These are phyloP conservation scores for Penicillium sp. DNA, from an alignment of 2,329 filamentous ascomycete species.

Conservation along the genomic window DNA sequence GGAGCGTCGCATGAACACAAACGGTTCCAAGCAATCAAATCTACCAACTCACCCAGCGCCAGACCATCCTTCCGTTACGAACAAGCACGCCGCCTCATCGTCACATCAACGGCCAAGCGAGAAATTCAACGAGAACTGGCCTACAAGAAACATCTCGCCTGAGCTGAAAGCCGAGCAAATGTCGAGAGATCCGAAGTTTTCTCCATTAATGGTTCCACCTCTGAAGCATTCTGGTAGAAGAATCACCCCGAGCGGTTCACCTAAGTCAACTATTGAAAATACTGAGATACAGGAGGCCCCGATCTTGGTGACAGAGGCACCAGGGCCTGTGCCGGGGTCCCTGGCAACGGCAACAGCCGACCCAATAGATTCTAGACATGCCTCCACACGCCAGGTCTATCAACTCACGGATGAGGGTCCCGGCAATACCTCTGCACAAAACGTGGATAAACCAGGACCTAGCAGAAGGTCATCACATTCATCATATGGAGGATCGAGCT, in stretches of 20 bases:
- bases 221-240: constrained; percentile 16
- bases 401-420: background rate
- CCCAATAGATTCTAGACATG: background rate
- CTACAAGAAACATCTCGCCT: background rate
- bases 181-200: background rate
- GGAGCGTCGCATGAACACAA: background rate
- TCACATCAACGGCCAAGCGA: background rate
- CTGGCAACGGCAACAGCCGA: too few species aligned
- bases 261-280: too few species aligned
- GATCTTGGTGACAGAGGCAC: background rate
- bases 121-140: background rate
- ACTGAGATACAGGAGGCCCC: background rate
- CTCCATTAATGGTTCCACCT: constrained; percentile 7
- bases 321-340: background rate
- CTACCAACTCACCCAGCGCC: too few species aligned
- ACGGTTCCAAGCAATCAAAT: background rate
- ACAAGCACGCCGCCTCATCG: background rate
- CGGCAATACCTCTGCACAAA: background rate
- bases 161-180: constrained; percentile 2
- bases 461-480: constrained; percentile 20
- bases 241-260: background rate
- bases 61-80: background rate
- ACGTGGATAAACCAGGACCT: constrained; percentile 1
- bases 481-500: constrained; percentile 33
- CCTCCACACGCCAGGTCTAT: background rate